A percentile compares a stretch with the other conserved stretches of the same genome.
These are phyloP conservation scores for Alternaria gaisen DNA, from an alignment of 2,329 filamentous ascomycete genomes.

Conservation along the genomic window DNA sequence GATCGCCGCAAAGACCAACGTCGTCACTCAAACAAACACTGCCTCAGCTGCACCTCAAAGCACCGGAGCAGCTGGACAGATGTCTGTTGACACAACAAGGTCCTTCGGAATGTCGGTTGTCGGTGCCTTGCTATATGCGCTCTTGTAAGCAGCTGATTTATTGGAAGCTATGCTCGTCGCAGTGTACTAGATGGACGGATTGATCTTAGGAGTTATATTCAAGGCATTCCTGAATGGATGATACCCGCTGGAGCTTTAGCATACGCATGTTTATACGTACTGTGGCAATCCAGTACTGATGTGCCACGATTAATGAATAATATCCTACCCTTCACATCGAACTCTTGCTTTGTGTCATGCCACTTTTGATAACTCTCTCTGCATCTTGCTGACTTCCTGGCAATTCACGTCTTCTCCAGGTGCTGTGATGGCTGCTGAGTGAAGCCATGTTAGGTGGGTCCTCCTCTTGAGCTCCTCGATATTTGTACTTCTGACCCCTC, in stretches of 20 bases:
- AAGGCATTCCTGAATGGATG: conserved; percentile 23
- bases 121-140: conserved; percentile 35
- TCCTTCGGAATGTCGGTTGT: conserved; percentile 39
- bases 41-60: conserved; percentile 28
- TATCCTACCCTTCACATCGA: not conserved
- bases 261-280: conserved; percentile 10
- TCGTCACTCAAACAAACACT: conserved; percentile 28
- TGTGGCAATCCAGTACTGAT: conserved; percentile 12
- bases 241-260: conserved; percentile 28
- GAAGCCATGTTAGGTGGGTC: conserved; percentile 50
- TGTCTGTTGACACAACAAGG: conserved; percentile 24
- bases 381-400: conserved; percentile 37
- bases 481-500: conserved; percentile 60
- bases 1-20: conserved; percentile 28
- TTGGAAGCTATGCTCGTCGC: not conserved
- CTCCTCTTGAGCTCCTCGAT: conserved; percentile 43
- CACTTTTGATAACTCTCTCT: not conserved
- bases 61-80: conserved; percentile 29
- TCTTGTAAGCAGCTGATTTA: conserved; percentile 22
- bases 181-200: not conserved
- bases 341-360: not conserved
- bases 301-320: conserved; percentile 28
- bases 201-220: not conserved
- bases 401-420: conserved; percentile 44
- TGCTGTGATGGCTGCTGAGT: conserved; percentile 56